Conservation (phyloP, 441 rosid species). For the Populus hybrid region DNA sequence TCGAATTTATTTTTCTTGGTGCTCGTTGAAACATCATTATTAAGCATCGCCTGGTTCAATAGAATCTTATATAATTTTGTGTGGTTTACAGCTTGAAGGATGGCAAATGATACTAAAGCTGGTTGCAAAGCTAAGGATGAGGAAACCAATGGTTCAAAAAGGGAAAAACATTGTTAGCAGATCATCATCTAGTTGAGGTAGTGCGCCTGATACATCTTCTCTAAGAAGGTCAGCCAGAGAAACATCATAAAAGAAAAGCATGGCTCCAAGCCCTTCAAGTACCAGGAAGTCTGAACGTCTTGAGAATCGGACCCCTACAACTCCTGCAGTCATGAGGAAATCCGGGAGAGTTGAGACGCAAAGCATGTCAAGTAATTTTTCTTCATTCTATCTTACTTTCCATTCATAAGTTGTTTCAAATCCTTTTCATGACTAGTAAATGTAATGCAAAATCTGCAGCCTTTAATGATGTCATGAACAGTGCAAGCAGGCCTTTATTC, state of each 20-base stretch:
- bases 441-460: background rate
- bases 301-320: constrained; percentile 38
- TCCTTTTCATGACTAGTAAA: background rate
- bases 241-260: constrained; percentile 21
- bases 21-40: background rate
- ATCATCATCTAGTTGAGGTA: constrained; percentile 24
- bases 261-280: constrained; percentile 32
- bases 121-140: constrained; percentile 35
- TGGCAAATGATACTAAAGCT: constrained; percentile 39
- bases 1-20: too few species aligned
- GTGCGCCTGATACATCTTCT: constrained; percentile 27
- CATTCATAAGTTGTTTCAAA: background rate
- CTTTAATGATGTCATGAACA: background rate
- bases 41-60: background rate
- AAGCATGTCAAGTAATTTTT: constrained; percentile 18
- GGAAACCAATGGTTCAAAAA: constrained; percentile 26
- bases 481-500: background rate
- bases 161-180: constrained; percentile 39
- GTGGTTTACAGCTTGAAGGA: constrained; percentile 13
- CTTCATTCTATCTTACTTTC: background rate
- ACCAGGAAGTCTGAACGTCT: constrained; percentile 52
- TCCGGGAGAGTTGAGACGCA: constrained; percentile 42
- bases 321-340: constrained; percentile 38
- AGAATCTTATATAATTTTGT: background rate
- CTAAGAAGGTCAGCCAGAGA: constrained; percentile 42